Base-by-base conservation (phyloP, 352 stramenopile genomes). In the Pythium plurisporium region DNA sequence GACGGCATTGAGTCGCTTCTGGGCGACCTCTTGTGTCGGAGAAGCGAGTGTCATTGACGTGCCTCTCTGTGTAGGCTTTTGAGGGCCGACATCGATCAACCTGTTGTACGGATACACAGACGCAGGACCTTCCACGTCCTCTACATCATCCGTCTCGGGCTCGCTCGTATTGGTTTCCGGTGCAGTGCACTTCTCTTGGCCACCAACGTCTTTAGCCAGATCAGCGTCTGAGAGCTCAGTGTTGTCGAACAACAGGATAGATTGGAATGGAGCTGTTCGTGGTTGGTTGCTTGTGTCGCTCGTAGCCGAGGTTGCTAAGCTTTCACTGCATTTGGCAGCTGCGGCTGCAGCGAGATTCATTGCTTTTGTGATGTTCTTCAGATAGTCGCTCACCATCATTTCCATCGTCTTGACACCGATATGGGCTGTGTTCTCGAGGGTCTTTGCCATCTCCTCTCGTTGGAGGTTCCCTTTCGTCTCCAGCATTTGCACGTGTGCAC, bases 351-450 rank as follows among this genome's bases (percentile, higher is more conserved):
- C 12, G 8, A 62, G 36, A 5, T 11, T 36, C 52, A 67, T 47
- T 11, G 60, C 60, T 20, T 62, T 62, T 20, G 27, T 19, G 12
- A 62, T 37, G 15, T 62, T 67, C 59, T 87, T 87, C 22, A 74
- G 20, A 40, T 76, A 72, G 31, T 83, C 76, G 36, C 72, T 56
- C 27, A 80, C 63, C 72, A 87, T 78, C 2, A 84, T 38, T 29
- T 87, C 72, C 72, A 87, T 74, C 17, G 76, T 87, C 44, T 81
- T 82, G 17, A 82, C 68, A 0, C 65, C 56, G 22, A 83, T 52
- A 2, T 49, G 54, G 20, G 70, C 69, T n/a, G 74, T 79, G 20
- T 70, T 66, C 11, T 68, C 29, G 10, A 84, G 64, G 4, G 69
- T 77, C 15, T 34, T 44, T 8, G 59, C 14, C 46, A 72, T 71